phyloP scores from a whole-genome alignment of 345 rosid species.

The Passiflora organensis region DNA sequence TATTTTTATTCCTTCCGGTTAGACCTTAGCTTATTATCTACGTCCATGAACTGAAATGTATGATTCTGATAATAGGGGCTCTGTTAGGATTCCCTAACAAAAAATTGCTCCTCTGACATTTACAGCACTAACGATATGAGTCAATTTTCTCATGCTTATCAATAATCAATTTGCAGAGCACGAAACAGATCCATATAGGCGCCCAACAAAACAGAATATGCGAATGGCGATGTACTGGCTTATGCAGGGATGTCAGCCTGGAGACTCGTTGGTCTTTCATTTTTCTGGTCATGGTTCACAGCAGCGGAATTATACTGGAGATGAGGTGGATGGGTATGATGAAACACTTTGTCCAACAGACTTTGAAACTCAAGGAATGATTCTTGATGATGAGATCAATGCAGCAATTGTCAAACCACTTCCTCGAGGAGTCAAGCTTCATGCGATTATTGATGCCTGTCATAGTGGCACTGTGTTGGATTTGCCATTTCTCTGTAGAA shows the following conservation, averaged over 20 bases:
- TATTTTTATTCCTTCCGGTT: no score
- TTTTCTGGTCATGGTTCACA: slow-evolving; percentile 88
- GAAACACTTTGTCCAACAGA: slow-evolving; percentile 86
- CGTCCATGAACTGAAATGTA: no score
- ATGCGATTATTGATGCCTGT: slow-evolving; percentile 84
- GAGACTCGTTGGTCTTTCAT: slow-evolving; percentile 85
- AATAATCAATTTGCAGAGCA: slow-evolving; percentile 54
- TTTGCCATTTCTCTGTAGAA: slow-evolving; percentile 74
- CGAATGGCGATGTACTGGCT: slow-evolving; percentile 76
- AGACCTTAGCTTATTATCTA: no score
- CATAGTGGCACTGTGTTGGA: slow-evolving; percentile 90
- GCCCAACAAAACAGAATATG: slow-evolving; percentile 66
- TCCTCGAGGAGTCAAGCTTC: slow-evolving; percentile 81
- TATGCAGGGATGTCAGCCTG: slow-evolving; percentile 57
- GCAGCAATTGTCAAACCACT: slow-evolving; percentile 69
- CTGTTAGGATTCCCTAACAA: no score
- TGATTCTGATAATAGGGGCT: no score
- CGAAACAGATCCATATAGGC: slow-evolving; percentile 50
- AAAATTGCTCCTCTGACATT: no score
- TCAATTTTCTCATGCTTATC: neutral
- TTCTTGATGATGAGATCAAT: slow-evolving; percentile 86
- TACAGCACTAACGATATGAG: no score
- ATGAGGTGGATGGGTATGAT: slow-evolving; percentile 81
- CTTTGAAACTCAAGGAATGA: slow-evolving; percentile 64
- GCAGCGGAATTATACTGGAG: slow-evolving; percentile 51